Evolutionary conservation across 2,329 filamentous ascomycete genomes (phyloP), one percentile per base, ranked within the genome.

Genomic region (Verticillium alfalfae): DNA sequence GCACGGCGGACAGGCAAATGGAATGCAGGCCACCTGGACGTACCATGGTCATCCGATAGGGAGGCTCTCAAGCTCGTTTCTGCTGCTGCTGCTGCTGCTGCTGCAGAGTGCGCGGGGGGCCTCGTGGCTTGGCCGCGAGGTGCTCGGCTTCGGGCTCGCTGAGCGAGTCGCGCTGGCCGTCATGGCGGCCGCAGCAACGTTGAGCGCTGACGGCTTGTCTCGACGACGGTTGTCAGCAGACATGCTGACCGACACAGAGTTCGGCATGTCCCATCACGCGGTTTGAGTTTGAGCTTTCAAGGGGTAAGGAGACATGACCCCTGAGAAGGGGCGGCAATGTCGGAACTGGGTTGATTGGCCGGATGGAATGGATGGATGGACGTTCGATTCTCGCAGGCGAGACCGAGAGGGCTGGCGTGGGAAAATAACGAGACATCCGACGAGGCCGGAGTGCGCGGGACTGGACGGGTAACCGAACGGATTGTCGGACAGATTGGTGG

Each of bases 211-310:
- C 22, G 45, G 10, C 5, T 22, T 52, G n/a, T 52, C 45, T 52
- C 45, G 45, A 22, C 45, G 45, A 13, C 45, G 16, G 18, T 9
- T 26, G 45, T 65, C 64, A 57, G 49, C 37, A 55, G 63, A 52
- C 59, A 65, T 65, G 57, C 60, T 63, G 61, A 63, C 39, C 54
- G 58, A 58, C 52, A 58, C 61, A 57, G 59, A 38, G 34, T 56
- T 65, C 64, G 64, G 60, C 64, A 66, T 66, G 63, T 61, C 58
- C 64, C 64, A 65, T 65, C 31, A 61, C 63, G 63, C 45, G 18
- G 18, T 22, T 52, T 52, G 45, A 18, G 18, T 22, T 52, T 37
- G 36, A 37, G 13, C 36, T 37, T 37, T 37, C 18, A 22, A 18
- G 45, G 45, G 18, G 8, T 18, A 52, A n/a, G n/a, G 45, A 52